Evolutionary conservation across 176 grass and related monocot species (phyloP), one percentile per base, ranked within the genome.

Genomic region (Alopecurus myosuroides): DNA sequence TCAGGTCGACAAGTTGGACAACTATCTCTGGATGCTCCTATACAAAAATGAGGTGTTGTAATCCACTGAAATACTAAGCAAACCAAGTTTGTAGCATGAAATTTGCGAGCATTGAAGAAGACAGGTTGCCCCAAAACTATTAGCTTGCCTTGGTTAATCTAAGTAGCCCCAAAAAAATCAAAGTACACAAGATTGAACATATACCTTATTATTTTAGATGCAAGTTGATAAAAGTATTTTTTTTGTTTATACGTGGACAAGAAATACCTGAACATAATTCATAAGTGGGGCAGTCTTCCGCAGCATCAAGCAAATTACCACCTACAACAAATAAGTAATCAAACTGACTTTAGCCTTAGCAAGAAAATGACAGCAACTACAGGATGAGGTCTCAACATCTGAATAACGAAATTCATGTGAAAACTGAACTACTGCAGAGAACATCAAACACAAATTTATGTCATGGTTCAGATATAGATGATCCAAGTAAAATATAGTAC

Each of bases 301-400:
- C 61, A 92, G 65, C 97, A 99, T 91, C 86, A 99, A 76, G 77
- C 97, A 94, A 88, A 99, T 89, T 81, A 94, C 97, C 63, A 99
- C 93, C 97, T 99, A 79, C 41, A 55, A 89, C 52, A 79, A 85
- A 80, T 37, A 89, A 74, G 58, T 60, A 86, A 69, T 39, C 62
- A 4, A 26, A 88, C 12, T 72, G 30, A 90, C 28, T 77, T 90
- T 78, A 89, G 60, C 6, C 62, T 44, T 63, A 42, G 42, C 25
- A 45, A 39, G 62, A 85, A 76, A 13, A 45, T 3, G 45, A 77
- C 72, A 77, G 57, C 14, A 70, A 53, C 13, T 26, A 53, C 9
- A 81, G 15, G 76, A 72, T 86, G 22, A 73, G 83, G n/a, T 66
- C 12, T 39, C 44, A 74, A 36, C 56, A 12, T 50, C 50, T 28